Conservation (phyloP, 345 rosid species). For the Melaleuca quinquenervia region DNA sequence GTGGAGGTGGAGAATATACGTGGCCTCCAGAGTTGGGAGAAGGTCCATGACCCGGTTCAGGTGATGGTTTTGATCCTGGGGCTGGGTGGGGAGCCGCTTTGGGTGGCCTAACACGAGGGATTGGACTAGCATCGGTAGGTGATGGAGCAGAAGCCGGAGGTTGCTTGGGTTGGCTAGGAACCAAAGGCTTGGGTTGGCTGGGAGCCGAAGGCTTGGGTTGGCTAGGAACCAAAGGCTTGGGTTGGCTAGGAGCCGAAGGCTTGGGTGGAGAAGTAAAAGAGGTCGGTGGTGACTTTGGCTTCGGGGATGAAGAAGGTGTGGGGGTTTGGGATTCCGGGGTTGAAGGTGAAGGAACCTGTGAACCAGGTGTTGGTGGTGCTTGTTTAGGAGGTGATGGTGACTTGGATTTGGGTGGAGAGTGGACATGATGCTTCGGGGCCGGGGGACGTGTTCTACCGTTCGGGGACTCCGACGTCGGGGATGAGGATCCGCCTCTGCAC, state of each 20-base stretch:
- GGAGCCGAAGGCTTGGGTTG: neutral
- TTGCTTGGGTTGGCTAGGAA: neutral
- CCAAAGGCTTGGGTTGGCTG: neutral
- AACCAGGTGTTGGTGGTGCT: neutral
- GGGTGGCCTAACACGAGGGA: neutral
- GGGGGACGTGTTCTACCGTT: neutral
- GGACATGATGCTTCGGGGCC: neutral
- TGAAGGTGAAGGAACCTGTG: conserved; percentile 1
- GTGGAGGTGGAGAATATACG: neutral
- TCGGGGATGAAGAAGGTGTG: neutral
- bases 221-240: neutral
- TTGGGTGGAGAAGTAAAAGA: neutral
- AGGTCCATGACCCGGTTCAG: neutral
- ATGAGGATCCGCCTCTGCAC: neutral
- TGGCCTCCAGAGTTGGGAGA: neutral
- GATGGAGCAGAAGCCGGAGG: neutral
- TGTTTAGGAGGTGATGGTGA: neutral
- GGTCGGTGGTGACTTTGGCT: neutral
- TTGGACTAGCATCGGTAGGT: neutral
- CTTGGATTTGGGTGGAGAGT: neutral
- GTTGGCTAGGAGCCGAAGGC: neutral
- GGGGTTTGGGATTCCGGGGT: neutral
- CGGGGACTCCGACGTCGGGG: neutral
- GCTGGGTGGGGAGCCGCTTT: neutral
- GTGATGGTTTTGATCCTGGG: neutral